Percentiles rank a stretch among this genome's conserved stretches.
These are phyloP conservation scores for Trametes coccinea DNA, from an alignment of 768 basidiomycete species.

Conservation along the genomic window DNA sequence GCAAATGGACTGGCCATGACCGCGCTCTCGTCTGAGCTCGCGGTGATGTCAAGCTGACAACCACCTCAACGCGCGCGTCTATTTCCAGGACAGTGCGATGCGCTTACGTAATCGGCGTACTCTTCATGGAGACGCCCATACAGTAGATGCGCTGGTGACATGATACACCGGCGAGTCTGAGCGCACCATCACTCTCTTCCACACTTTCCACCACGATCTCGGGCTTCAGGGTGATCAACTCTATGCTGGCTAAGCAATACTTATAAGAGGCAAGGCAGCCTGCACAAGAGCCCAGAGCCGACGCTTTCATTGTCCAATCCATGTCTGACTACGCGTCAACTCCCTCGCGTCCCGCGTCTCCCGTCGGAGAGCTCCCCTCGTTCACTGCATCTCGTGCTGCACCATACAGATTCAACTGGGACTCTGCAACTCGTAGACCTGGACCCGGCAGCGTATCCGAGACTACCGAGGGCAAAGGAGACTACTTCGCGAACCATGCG, in stretches of 20 bases:
- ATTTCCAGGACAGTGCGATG: background rate
- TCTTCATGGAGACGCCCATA: conserved; percentile 11
- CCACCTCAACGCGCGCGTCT: background rate
- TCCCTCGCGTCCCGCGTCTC: conserved; percentile 60
- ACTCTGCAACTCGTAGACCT: conserved; percentile 49
- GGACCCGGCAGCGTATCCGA: conserved; percentile 76
- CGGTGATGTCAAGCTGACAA: background rate
- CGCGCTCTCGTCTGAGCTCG: background rate
- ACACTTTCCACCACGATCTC: background rate
- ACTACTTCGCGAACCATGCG: conserved; percentile 50
- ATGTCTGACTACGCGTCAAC: conserved; percentile 50
- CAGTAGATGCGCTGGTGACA: conserved; percentile 12
- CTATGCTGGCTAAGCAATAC: background rate
- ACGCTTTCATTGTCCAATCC: background rate
- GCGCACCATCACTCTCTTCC: background rate
- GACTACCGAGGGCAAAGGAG: conserved; percentile 65
- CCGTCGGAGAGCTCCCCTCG: conserved; percentile 47
- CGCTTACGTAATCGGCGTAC: background rate
- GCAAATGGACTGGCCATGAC: conserved; percentile 15
- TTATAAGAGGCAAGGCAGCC: background rate
- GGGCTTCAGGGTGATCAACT: background rate
- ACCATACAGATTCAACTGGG: conserved; percentile 74
- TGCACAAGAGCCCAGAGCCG: background rate
- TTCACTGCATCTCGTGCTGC: conserved; percentile 49
- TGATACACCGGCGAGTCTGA: background rate